These are phyloP conservation scores for Scutellaria barbata DNA, from an alignment of 257 asterid genomes.

Conservation along the genomic window DNA sequence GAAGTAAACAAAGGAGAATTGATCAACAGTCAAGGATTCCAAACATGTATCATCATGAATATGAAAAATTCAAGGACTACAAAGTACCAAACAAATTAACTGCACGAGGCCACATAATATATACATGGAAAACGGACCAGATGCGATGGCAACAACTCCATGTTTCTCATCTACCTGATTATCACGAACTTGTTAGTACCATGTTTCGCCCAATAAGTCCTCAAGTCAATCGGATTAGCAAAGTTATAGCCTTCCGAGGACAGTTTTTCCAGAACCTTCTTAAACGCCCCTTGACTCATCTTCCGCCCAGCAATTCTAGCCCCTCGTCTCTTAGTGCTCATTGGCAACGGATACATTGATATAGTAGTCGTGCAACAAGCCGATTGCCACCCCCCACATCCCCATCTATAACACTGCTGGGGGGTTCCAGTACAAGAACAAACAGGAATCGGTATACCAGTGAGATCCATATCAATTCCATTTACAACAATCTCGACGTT, in stretches of 20 bases:
- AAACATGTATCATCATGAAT: conserved; percentile 42
- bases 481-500: conserved; percentile 76
- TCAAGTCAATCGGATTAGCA: conserved; percentile 79
- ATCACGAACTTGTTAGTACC: conserved; percentile 97
- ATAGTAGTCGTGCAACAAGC: conserved; percentile 96
- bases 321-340: conserved; percentile 94
- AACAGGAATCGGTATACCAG: conserved; percentile 89
- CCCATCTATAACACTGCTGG: conserved; percentile 99
- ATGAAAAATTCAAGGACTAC: conserved; percentile 41
- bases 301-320: conserved; percentile 97
- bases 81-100: conserved; percentile 42
- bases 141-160: conserved; percentile 34
- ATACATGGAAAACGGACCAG: conserved; percentile 63
- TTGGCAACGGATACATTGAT: conserved; percentile 92
- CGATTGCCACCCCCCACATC: conserved; percentile 98
- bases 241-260: conserved; percentile 80
- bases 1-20: conserved; percentile 49
- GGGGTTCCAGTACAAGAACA: conserved; percentile 92
- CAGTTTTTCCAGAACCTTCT: conserved; percentile 91
- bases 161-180: conserved; percentile 65
- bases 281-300: conserved; percentile 98
- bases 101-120: conserved; percentile 64
- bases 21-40: conserved; percentile 44
- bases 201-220: conserved; percentile 96
- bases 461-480: conserved; percentile 86